These are phyloP conservation scores for Phytophthora pinifolia DNA, from an alignment of 352 stramenopile genomes.

Conservation along the genomic window DNA sequence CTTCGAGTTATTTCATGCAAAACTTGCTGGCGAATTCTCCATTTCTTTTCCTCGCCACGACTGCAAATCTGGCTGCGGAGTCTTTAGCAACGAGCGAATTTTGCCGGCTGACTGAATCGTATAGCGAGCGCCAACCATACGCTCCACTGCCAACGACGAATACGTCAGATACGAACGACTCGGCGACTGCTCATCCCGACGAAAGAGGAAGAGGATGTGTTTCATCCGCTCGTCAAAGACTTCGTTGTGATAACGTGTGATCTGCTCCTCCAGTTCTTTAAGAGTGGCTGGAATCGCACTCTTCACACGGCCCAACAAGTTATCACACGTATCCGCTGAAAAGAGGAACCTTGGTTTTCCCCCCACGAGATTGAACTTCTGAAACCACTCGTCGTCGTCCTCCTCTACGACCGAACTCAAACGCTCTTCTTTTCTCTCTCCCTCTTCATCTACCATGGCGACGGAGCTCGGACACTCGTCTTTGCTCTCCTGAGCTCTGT, in stretches of 20 bases:
- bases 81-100: no score
- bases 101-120: not conserved
- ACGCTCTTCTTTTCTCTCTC: no score
- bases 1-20: slow-evolving; percentile 6
- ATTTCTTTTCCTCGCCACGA: no score
- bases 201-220: slow-evolving; percentile 9
- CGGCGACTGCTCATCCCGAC: slow-evolving; percentile 1
- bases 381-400: slow-evolving; percentile 17
- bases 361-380: slow-evolving; percentile 26
- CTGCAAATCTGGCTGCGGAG: not conserved
- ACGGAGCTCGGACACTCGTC: no score
- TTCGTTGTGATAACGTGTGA: slow-evolving; percentile 4
- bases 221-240: slow-evolving; percentile 9
- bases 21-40: not conserved
- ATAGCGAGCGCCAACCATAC: slow-evolving; percentile 6
- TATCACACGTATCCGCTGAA: slow-evolving; percentile 15
- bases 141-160: slow-evolving; percentile 15
- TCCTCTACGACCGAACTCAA: no score
- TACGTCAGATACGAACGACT: slow-evolving; percentile 3
- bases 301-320: slow-evolving; percentile 5
- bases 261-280: slow-evolving; percentile 1
- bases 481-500: no score
- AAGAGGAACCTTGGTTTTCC: slow-evolving; percentile 13
- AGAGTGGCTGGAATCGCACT: not conserved
- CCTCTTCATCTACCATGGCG: no score